Evolutionary conservation across 176 grass and related monocot species (phyloP).

Genomic region (Leersia perrieri): DNA sequence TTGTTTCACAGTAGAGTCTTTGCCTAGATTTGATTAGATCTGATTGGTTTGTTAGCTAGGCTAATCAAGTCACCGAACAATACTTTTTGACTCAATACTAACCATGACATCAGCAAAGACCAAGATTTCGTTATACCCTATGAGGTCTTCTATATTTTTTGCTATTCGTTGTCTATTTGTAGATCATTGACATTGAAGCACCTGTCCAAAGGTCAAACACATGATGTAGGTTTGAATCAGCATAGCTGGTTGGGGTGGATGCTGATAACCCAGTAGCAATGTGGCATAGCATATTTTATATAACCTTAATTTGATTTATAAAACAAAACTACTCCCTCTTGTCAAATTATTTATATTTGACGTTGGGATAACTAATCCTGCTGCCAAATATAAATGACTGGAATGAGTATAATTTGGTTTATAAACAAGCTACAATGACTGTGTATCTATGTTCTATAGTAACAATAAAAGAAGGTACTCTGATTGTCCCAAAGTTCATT

Average conservation of each 20-base stretch:
- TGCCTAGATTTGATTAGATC: neutral
- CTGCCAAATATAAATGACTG: too few relatives aligned
- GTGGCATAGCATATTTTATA: neutral
- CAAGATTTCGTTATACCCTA: neutral
- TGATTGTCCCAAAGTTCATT: too few relatives aligned
- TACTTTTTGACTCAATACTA: neutral
- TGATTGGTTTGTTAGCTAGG: neutral
- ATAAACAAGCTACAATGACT: neutral
- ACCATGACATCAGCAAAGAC: neutral
- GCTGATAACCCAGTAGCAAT: too few relatives aligned
- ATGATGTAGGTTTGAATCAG: neutral
- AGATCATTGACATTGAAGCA: neutral
- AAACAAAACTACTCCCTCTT: too few relatives aligned
- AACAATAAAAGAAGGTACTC: neutral
- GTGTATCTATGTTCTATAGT: neutral
- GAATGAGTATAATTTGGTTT: neutral
- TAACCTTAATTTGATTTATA: neutral
- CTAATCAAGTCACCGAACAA: neutral
- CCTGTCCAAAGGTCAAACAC: neutral
- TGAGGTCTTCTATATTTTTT: neutral
- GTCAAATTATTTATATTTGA: too few relatives aligned
- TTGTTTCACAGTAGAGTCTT: neutral
- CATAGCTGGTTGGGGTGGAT: neutral
- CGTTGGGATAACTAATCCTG: too few relatives aligned
- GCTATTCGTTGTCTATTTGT: neutral